phyloP scores from a whole-genome alignment of 2,329 filamentous ascomycete species.

The Scopulariopsis brevicaulis region DNA sequence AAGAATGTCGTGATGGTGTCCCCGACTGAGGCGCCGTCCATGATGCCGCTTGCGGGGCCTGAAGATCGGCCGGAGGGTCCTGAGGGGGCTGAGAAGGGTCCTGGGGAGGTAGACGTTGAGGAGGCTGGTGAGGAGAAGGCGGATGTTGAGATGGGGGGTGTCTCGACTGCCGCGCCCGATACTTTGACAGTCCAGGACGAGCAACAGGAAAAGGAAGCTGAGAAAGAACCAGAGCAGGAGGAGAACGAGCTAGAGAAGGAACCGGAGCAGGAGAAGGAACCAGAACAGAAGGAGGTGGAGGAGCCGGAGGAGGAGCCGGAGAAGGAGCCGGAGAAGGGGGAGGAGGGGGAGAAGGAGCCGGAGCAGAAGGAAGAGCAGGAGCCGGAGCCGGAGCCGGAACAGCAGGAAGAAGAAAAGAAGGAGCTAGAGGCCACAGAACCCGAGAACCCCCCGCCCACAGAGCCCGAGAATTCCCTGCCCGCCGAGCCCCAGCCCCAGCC shows the following conservation, averaged over 20 bases:
- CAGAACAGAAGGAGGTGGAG: background rate
- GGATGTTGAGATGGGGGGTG: background rate
- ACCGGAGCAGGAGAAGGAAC: background rate
- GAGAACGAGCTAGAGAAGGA: background rate
- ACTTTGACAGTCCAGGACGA: background rate
- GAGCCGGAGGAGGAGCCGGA: background rate
- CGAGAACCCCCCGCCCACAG: background rate
- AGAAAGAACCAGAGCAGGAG: too few species aligned
- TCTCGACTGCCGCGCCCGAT: too few species aligned
- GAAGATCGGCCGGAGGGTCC: conserved; percentile 5
- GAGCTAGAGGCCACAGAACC: background rate
- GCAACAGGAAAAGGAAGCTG: background rate
- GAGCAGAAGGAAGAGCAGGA: background rate
- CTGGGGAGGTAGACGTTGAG: background rate
- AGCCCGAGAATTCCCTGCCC: too few species aligned
- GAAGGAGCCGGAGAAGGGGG: background rate
- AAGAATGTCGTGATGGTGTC: conserved; percentile 39
- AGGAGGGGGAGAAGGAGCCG: background rate
- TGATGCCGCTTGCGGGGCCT: background rate
- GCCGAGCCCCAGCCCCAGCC: background rate
- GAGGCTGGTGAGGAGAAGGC: background rate
- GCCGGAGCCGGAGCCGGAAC: background rate
- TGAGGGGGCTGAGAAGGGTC: background rate
- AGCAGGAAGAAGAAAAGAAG: background rate
- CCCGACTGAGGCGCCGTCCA: conserved; percentile 23